Evolutionary conservation across 208 protist genomes (phyloP).

Genomic region (Crithidia sp.): DNA sequence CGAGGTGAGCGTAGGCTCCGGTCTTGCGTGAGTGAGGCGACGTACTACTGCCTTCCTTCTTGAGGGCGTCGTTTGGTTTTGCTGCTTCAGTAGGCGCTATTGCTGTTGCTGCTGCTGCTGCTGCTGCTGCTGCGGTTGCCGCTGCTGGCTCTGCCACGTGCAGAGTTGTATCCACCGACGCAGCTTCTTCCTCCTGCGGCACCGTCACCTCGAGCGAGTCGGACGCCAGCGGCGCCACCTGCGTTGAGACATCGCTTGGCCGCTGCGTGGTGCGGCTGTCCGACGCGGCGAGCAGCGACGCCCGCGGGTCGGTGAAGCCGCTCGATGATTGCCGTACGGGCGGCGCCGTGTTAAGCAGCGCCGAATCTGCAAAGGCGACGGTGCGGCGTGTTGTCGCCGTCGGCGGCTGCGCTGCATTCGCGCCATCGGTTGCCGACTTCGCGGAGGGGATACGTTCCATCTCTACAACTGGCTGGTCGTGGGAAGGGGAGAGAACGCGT

Average conservation of each 20-base stretch:
- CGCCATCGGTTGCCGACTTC: neutral
- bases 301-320: slow-evolving; percentile 2
- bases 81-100: too few species aligned
- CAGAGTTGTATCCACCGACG: too few species aligned
- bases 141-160: too few species aligned
- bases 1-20: slow-evolving; percentile 6
- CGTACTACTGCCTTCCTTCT: neutral
- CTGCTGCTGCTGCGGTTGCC: too few species aligned
- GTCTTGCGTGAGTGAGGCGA: slow-evolving; percentile 4
- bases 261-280: slow-evolving; percentile 4
- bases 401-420: neutral
- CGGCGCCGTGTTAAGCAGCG: too few species aligned
- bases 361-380: neutral
- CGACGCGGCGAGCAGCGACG: neutral
- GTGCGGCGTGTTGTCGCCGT: neutral
- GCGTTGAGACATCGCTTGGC: neutral
- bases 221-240: too few species aligned
- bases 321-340: neutral
- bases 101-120: too few species aligned
- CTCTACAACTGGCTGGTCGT: neutral
- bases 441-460: neutral
- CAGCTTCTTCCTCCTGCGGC: too few species aligned
- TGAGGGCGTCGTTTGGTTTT: neutral
- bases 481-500: neutral
- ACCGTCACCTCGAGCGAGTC: too few species aligned